These are phyloP conservation scores for Eucalyptus victrix DNA, from an alignment of 345 rosid genomes.

Conservation along the genomic window DNA sequence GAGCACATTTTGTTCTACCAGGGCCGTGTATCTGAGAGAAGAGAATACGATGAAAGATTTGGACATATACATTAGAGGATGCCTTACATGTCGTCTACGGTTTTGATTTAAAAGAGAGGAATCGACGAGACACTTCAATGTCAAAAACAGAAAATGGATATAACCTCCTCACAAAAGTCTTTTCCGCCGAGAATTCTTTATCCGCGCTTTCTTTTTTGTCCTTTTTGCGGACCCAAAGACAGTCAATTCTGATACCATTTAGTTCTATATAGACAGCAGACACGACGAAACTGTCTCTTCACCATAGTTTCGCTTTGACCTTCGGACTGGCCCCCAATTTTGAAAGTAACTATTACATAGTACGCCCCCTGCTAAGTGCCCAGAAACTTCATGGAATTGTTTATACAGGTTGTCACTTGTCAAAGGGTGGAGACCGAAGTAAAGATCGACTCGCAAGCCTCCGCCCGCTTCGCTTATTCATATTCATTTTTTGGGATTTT, in stretches of 20 bases:
- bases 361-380: not conserved
- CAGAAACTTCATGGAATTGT: not conserved
- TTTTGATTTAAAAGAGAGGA: not conserved
- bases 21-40: not conserved
- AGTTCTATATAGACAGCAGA: not conserved
- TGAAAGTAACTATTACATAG: not conserved
- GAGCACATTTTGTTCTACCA: not conserved
- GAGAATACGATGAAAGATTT: not conserved
- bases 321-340: not conserved
- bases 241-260: not conserved
- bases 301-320: not conserved
- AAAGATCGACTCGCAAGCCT: not conserved
- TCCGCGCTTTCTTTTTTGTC: not conserved
- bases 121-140: not conserved
- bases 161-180: not conserved
- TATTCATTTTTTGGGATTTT: not conserved
- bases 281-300: not conserved
- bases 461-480: not conserved
- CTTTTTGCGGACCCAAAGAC: not conserved
- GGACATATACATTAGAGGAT: not conserved
- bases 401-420: not conserved
- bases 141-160: not conserved
- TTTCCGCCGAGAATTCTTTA: not conserved
- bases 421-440: not conserved
- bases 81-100: not conserved